phyloP scores from a whole-genome alignment of 139 green algal genomes.

The Spirogloea muscicola region DNA sequence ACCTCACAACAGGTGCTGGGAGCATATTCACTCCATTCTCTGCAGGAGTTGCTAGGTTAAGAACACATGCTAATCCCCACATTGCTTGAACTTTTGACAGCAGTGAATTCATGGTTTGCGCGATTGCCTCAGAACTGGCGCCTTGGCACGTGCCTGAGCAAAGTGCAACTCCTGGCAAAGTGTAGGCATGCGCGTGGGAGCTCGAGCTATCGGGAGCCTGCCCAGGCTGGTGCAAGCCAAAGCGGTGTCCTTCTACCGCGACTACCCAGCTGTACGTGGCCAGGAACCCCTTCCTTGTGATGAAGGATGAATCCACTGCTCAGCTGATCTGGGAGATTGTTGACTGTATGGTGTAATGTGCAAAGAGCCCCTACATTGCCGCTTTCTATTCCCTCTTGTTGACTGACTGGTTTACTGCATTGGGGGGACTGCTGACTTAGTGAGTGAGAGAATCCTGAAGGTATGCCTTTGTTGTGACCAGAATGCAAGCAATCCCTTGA shows the following conservation, averaged over 20 bases:
- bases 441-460: too few species aligned
- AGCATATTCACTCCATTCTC: not conserved
- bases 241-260: constrained; percentile 10
- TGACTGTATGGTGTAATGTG: too few species aligned
- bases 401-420: too few species aligned
- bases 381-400: too few species aligned
- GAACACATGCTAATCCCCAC: not conserved
- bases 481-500: too few species aligned
- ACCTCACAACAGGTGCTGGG: constrained; percentile 25
- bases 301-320: too few species aligned
- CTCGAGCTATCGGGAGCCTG: not conserved
- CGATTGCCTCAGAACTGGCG: not conserved
- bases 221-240: not conserved
- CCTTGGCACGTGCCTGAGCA: not conserved
- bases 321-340: too few species aligned
- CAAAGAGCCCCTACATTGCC: too few species aligned
- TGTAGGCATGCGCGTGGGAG: constrained; percentile 1
- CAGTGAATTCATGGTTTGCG: not conserved
- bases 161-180: not conserved
- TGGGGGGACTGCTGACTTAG: too few species aligned
- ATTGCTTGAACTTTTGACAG: not conserved
- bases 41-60: too few species aligned
- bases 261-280: constrained; percentile 6
- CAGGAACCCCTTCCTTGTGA: too few species aligned
- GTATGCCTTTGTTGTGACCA: too few species aligned